phyloP scores from a whole-genome alignment of 306 rosid genomes.

The Fagus sylvatica region DNA sequence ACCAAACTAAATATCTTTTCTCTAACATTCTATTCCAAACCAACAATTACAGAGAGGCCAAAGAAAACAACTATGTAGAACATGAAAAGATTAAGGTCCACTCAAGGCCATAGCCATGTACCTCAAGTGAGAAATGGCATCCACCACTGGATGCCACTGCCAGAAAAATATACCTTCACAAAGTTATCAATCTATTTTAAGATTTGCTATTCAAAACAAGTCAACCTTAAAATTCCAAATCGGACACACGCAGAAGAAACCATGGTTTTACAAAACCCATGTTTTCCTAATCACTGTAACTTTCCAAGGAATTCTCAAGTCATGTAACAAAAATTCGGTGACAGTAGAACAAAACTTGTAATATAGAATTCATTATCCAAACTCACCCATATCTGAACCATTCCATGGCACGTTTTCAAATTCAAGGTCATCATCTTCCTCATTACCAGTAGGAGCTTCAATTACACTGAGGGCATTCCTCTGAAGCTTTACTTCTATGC shows the following conservation, averaged over 20 bases:
- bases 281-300: not conserved
- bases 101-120: conserved; percentile 6
- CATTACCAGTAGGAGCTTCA: conserved; percentile 96
- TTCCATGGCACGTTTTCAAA: conserved; percentile 80
- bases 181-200: conserved; percentile 21
- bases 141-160: conserved; percentile 21
- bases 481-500: conserved; percentile 96
- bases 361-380: not conserved
- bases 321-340: not conserved
- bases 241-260: conserved; percentile 1
- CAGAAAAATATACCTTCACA: conserved; percentile 22
- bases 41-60: conserved; percentile 42
- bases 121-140: conserved; percentile 2
- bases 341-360: not conserved
- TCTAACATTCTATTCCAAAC: conserved; percentile 30
- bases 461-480: conserved; percentile 97
- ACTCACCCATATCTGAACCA: conserved; percentile 91
- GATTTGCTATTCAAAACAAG: conserved; percentile 17
- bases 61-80: conserved; percentile 33
- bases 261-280: conserved; percentile 9
- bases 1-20: conserved; percentile 50
- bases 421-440: conserved; percentile 94
- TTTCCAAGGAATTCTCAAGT: not conserved
- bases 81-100: conserved; percentile 14
- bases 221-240: conserved; percentile 8